Base-by-base conservation (phyloP, 2,329 filamentous ascomycete genomes). In the Neurospora sp. region DNA sequence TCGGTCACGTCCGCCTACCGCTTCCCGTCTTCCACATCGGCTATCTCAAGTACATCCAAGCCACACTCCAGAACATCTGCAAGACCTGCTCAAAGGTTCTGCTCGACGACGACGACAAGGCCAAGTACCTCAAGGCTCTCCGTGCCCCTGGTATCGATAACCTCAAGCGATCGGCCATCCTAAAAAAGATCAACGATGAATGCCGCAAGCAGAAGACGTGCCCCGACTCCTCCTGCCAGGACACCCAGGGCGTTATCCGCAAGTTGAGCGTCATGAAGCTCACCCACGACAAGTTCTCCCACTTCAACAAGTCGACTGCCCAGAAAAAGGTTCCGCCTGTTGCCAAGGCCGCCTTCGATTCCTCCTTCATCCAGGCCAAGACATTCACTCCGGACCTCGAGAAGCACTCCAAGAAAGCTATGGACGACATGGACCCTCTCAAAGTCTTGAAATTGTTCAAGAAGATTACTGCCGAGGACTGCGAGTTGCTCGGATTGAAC, bases 21-120 rank as follows among this genome's bases (percentile, higher is more conserved):
- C 84, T 99, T 68, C 96, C 96, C 4, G 93, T 91, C 62, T 98
- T 98, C 78, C 96, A 99, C 78, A 93, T 98, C 74, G 96, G 96
- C 43, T 99, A 97, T 78, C 87, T 99, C 76, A 96, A 93, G 78
- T 93, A 96, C 79, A 93, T 96, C 73, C 95, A 97, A 78, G 90
- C 90, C 66, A 94, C 97, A 70, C 85, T 99, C 33, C 94, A 98
- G 79, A 91, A 96, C 77, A 96, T 99, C 74, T 99, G 96, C 89
- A 99, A 97, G 83, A 90, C 94, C 77, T 99, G 96, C 78, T 92
- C 93, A 33, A 87, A 87, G 72, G 91, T 98, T 7, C 82, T 99
- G 69, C 86, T 99, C 33, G 89, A 91, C 43, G 83, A 87, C 23
- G 93, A 97, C 76, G 2, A 19, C 43, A 89, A 93, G 74, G 89